phyloP scores from a whole-genome alignment of 768 basidiomycete genomes.

The Sutorius australiensis region DNA sequence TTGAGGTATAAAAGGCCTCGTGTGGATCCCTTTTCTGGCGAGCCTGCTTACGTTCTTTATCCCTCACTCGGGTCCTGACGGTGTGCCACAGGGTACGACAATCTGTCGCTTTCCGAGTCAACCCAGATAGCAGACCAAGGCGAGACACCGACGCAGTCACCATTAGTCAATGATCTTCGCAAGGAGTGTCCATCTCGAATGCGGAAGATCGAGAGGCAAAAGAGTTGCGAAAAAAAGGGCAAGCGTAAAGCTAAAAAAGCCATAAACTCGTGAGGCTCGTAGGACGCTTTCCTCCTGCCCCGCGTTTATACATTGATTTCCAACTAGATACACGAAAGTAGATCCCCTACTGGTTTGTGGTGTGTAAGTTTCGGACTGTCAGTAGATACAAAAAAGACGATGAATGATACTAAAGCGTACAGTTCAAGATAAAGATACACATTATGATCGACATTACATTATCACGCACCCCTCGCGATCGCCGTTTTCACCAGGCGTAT shows the following conservation, averaged over 20 bases:
- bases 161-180: slow-evolving; percentile 9
- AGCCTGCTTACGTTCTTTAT: background rate
- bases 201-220: slow-evolving; percentile 22
- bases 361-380: slow-evolving; percentile 14
- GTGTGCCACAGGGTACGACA: slow-evolving; percentile 31
- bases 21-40: slow-evolving; percentile 69
- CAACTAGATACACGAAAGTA: slow-evolving; percentile 13
- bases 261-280: slow-evolving; percentile 6
- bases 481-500: slow-evolving; percentile 44
- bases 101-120: slow-evolving; percentile 7
- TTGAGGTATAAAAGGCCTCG: slow-evolving; percentile 48
- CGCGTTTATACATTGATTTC: slow-evolving; percentile 16
- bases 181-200: slow-evolving; percentile 19
- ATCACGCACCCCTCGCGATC: slow-evolving; percentile 63
- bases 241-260: slow-evolving; percentile 32
- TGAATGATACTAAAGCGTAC: slow-evolving; percentile 26
- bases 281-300: slow-evolving; percentile 3
- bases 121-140: background rate
- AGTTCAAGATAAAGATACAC: slow-evolving; percentile 25
- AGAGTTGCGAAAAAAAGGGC: slow-evolving; percentile 34
- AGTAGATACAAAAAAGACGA: slow-evolving; percentile 11
- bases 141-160: slow-evolving; percentile 2
- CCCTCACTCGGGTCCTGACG: background rate
- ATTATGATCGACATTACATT: slow-evolving; percentile 45
- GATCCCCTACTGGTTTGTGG: slow-evolving; percentile 9